phyloP scores from a whole-genome alignment of 1,284 basidiomycete genomes.

The Cryptococcus hybrid region DNA sequence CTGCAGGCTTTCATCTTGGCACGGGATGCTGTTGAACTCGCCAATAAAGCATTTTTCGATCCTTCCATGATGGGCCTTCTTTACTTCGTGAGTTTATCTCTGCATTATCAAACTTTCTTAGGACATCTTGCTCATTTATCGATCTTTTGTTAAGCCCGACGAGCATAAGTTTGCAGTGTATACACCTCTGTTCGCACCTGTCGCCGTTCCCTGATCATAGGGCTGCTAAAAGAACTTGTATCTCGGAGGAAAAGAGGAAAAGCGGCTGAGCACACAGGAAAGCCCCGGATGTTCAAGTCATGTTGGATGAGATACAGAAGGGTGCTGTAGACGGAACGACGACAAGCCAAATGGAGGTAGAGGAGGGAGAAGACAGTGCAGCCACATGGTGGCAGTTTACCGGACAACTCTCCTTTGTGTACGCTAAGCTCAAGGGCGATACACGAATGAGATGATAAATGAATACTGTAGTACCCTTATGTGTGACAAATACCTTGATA shows the following conservation, averaged over 20 bases:
- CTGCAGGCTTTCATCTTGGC: slow-evolving; percentile 59
- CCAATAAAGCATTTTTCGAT: slow-evolving; percentile 93
- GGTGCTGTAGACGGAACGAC: too few relatives aligned
- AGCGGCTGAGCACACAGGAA: background rate
- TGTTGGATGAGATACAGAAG: too few relatives aligned
- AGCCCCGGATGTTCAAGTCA: too few relatives aligned
- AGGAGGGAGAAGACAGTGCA: too few relatives aligned
- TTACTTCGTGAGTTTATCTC: slow-evolving; percentile 65
- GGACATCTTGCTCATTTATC: background rate
- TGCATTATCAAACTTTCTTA: background rate
- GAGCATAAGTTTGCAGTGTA: slow-evolving; percentile 96
- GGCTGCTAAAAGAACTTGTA: slow-evolving; percentile 65
- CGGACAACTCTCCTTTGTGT: too few relatives aligned
- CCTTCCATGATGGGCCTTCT: slow-evolving; percentile 92
- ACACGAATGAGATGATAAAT: too few relatives aligned
- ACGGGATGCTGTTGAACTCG: slow-evolving; percentile 63
- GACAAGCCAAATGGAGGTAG: too few relatives aligned
- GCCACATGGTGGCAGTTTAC: too few relatives aligned
- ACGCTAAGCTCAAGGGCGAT: too few relatives aligned
- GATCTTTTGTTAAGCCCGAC: slow-evolving; percentile 57
- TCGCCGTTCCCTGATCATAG: slow-evolving; percentile 74
- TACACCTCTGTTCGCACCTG: slow-evolving; percentile 81
- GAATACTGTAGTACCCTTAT: too few relatives aligned
- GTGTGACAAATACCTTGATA: too few relatives aligned
- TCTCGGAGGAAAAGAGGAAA: slow-evolving; percentile 56